Conservation (phyloP, 2,329 filamentous ascomycete species). For the Penicillium sp. region DNA sequence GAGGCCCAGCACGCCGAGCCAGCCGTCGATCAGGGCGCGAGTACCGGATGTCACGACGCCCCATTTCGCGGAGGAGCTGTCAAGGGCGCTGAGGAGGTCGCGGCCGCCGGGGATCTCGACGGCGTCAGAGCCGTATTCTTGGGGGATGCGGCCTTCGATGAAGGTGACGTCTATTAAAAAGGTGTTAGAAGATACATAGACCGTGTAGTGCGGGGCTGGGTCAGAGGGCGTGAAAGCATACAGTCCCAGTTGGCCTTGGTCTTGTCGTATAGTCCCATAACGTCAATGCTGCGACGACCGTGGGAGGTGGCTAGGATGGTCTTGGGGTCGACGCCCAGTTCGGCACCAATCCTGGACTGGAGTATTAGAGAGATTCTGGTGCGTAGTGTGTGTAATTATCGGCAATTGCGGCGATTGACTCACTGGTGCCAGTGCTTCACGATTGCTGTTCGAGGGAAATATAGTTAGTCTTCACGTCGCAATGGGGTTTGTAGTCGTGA, state of each 20-base stretch:
- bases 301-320: slow-evolving; percentile 90
- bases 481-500: slow-evolving; percentile 12
- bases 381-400: background rate
- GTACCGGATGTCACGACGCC: slow-evolving; percentile 82
- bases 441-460: slow-evolving; percentile 60
- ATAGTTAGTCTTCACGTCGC: slow-evolving; percentile 55
- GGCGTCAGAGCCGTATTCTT: slow-evolving; percentile 76
- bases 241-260: slow-evolving; percentile 93
- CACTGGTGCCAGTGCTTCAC: slow-evolving; percentile 69
- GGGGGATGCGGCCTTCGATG: slow-evolving; percentile 79
- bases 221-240: slow-evolving; percentile 57
- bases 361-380: background rate
- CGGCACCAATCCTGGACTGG: slow-evolving; percentile 62
- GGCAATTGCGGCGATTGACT: slow-evolving; percentile 32
- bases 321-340: slow-evolving; percentile 83
- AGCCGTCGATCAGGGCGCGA: slow-evolving; percentile 68
- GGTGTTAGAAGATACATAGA: background rate
- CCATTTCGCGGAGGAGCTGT: slow-evolving; percentile 71
- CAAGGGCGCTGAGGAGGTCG: slow-evolving; percentile 70
- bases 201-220: slow-evolving; percentile 7
- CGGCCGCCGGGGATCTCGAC: slow-evolving; percentile 85
- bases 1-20: slow-evolving; percentile 71
- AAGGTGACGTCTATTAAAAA: slow-evolving; percentile 70
- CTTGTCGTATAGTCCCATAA: slow-evolving; percentile 77
- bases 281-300: slow-evolving; percentile 86